Percentiles rank a stretch among this genome's conserved stretches.
These are phyloP conservation scores for Dictyostelium firmibasis DNA, from an alignment of 78 protist species.

Conservation along the genomic window DNA sequence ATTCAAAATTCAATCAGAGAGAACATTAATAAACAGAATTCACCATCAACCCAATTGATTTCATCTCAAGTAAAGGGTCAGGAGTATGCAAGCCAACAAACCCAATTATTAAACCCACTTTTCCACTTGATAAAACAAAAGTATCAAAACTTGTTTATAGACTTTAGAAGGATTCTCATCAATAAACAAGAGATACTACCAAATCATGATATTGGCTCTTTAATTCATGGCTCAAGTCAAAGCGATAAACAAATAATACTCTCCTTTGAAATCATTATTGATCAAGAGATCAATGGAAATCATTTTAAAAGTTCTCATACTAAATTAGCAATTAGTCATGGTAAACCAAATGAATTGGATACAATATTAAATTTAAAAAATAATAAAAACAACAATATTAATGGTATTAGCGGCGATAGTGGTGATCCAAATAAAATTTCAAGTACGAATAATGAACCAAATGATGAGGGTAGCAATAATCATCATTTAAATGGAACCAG, in stretches of 20 bases:
- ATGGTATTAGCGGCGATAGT: not conserved
- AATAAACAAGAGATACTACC: not conserved
- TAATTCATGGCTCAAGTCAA: not conserved
- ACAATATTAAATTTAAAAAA: not conserved
- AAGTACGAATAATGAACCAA: not conserved
- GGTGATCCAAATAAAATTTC: not conserved
- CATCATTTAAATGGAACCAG: not conserved
- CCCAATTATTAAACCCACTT: not conserved
- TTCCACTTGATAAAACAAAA: not conserved
- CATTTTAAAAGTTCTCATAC: not conserved
- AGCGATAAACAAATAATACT: not conserved
- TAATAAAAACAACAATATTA: not conserved
- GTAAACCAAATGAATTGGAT: not conserved
- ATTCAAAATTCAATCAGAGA: not conserved
- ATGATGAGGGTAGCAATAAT: not conserved
- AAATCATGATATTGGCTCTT: not conserved
- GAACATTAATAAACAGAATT: not conserved
- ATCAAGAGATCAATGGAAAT: conserved; percentile 7
- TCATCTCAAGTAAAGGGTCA: not conserved
- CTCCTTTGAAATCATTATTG: not conserved
- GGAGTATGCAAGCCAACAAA: not conserved
- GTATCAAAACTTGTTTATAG: not conserved
- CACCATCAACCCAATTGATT: not conserved
- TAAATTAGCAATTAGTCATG: not conserved
- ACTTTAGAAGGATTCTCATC: not conserved